Base-by-base conservation (phyloP, 495 filamentous ascomycete genomes). In the Geoglossum glabrum region DNA sequence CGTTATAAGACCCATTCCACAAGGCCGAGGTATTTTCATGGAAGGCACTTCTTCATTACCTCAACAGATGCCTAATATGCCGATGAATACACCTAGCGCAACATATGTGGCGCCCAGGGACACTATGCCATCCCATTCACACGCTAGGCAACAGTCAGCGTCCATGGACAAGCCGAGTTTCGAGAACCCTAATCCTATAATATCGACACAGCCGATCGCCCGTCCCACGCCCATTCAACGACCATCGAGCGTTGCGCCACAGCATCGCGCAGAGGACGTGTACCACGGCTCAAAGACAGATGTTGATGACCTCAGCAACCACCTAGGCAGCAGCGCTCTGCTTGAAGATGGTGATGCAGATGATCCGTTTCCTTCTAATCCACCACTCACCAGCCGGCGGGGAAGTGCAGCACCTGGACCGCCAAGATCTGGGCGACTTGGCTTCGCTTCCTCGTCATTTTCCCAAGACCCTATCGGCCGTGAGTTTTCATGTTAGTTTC, bases 261-360 rank as follows among this genome's bases (percentile, higher is more conserved):
- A 67, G 43, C 72, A 76, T 46, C 68, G 74, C 17, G 71, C 68
- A 26, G 71, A 73, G 46, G 72, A 76, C 23, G 67, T 72, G 40
- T 72, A 69, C 47, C 70, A 63, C 54, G 45, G 61, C 36, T 61
- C 65, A 30, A 58, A 68, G 56, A 61, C 62, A 15, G 77, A 85
- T 57, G 64, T 85, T 36, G 87, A 95, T 57, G 80, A 89, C 56
- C 71, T 93, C 49, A 85, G 79, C 57, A 76, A 81, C 54, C 87
- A 90, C 65, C 76, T 98, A n/a, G 93, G 92, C 10, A 95, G 90
- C 69, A 89, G 84, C 67, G 90, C 90, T 9, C 72, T 98, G n/a
- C 73, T 96, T 38, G 90, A 93, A 63, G 90, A 93, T 63, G 49
- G 26, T 1, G 89, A 93, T 65, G 77, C 73, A 19, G 80, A 87